phyloP scores from a whole-genome alignment of 2,329 filamentous ascomycete species.

The Sporothrix variecibatus region DNA sequence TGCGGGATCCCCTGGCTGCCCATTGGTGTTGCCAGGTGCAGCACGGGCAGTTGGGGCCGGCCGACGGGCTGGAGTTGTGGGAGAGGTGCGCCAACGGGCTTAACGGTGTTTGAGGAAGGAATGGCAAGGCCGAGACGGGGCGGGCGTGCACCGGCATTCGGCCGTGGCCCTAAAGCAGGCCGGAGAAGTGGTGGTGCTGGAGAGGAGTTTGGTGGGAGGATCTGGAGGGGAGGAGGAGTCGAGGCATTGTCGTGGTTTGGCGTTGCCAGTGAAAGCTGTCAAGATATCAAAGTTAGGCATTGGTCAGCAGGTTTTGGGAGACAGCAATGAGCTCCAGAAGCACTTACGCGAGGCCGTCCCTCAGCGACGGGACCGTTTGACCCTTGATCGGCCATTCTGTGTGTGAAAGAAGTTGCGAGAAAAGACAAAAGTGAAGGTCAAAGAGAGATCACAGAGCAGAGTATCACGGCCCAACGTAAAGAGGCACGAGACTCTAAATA shows the following conservation, averaged over 20 bases:
- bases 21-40: constrained; percentile 87
- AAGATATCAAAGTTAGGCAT: neutral
- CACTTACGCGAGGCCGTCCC: constrained; percentile 25
- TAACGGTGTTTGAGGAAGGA: constrained; percentile 79
- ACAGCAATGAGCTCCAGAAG: too few relatives aligned
- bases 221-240: neutral
- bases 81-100: constrained; percentile 64
- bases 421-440: too few relatives aligned
- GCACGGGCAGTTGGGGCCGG: constrained; percentile 71
- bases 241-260: constrained; percentile 13
- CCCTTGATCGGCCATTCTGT: constrained; percentile 32
- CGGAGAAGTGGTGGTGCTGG: constrained; percentile 67
- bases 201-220: constrained; percentile 38
- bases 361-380: constrained; percentile 21
- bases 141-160: constrained; percentile 62
- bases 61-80: constrained; percentile 34
- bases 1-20: constrained; percentile 74
- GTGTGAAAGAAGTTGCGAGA: neutral
- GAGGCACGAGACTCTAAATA: neutral
- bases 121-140: constrained; percentile 87
- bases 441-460: neutral
- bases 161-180: constrained; percentile 62
- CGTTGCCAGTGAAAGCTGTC: constrained; percentile 12
- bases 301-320: too few relatives aligned
- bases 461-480: neutral